Percentiles rank a stretch among this genome's conserved stretches.
phyloP scores from a whole-genome alignment of 148 eudicot genomes.

The Cornus florida region DNA sequence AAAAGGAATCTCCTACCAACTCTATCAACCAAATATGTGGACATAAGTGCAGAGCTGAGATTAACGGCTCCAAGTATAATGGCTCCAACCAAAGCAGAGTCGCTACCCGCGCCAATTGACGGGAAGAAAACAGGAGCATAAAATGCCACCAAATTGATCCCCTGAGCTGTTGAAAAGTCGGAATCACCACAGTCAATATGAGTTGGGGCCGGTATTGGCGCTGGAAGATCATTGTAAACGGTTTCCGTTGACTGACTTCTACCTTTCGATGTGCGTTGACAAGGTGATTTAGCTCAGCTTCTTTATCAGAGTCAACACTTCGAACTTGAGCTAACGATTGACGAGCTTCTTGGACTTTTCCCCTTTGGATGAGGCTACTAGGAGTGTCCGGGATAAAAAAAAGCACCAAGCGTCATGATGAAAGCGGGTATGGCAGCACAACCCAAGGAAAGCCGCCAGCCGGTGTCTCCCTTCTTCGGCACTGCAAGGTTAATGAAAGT shows the following conservation, averaged over 20 bases:
- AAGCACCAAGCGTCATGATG: conserved; percentile 37
- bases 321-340: conserved; percentile 31
- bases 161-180: conserved; percentile 51
- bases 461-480: conserved; percentile 18
- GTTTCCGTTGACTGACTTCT: conserved; percentile 15
- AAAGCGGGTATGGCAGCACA: conserved; percentile 38
- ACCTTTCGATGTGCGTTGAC: conserved; percentile 28
- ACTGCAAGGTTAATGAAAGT: conserved; percentile 35
- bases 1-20: conserved; percentile 50
- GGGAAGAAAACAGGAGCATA: conserved; percentile 56
- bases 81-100: conserved; percentile 43
- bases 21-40: conserved; percentile 46
- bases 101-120: conserved; percentile 47
- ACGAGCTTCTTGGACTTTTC: conserved; percentile 31
- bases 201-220: conserved; percentile 46
- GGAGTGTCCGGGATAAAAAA: conserved; percentile 45
- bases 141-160: conserved; percentile 49
- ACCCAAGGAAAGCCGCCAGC: conserved; percentile 53
- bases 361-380: conserved; percentile 39
- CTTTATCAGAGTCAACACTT: conserved; percentile 27
- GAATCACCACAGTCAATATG: conserved; percentile 34
- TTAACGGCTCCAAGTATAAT: conserved; percentile 50
- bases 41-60: conserved; percentile 32
- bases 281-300: conserved; percentile 35
- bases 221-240: conserved; percentile 33